phyloP scores from a whole-genome alignment of 805 yeast species.

The Saccharomycopsis schoenii region DNA sequence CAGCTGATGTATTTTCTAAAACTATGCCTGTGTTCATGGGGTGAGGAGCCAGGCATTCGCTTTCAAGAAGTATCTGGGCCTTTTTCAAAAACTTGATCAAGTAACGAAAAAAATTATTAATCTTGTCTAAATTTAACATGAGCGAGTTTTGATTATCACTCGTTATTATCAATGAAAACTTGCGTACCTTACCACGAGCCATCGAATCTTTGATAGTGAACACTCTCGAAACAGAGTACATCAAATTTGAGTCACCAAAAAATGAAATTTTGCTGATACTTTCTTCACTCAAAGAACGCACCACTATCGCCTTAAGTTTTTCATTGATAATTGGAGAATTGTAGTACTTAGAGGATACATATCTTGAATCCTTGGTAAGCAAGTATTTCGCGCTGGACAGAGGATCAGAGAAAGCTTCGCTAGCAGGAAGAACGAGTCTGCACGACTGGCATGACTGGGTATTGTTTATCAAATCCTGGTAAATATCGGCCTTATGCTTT shows the following conservation, averaged over 20 bases:
- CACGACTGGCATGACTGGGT: constrained; percentile 8
- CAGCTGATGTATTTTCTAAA: not conserved
- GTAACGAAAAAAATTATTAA: constrained; percentile 10
- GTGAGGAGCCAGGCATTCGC: not conserved
- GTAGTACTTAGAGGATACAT: not conserved
- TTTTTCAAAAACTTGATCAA: constrained; percentile 11
- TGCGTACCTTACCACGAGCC: constrained; percentile 16
- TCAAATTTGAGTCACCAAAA: constrained; percentile 16
- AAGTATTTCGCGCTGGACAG: not conserved
- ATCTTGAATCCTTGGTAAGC: not conserved
- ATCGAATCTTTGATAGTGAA: constrained; percentile 9
- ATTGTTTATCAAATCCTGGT: not conserved
- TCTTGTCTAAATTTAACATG: constrained; percentile 7
- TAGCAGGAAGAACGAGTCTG: constrained; percentile 4
- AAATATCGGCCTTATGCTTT: not conserved
- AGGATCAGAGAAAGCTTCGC: not conserved
- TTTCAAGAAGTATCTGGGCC: not conserved
- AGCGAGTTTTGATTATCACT: constrained; percentile 13
- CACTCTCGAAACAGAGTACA: constrained; percentile 13
- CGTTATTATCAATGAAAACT: constrained; percentile 14
- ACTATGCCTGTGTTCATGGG: not conserved
- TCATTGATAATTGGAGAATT: constrained; percentile 3
- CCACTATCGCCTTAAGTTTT: constrained; percentile 9
- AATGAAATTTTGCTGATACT: constrained; percentile 12
- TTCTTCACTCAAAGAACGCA: constrained; percentile 15